Evolutionary conservation across 108 stramenopile genomes (phyloP).

Genomic region (Epipyxis sp.): DNA sequence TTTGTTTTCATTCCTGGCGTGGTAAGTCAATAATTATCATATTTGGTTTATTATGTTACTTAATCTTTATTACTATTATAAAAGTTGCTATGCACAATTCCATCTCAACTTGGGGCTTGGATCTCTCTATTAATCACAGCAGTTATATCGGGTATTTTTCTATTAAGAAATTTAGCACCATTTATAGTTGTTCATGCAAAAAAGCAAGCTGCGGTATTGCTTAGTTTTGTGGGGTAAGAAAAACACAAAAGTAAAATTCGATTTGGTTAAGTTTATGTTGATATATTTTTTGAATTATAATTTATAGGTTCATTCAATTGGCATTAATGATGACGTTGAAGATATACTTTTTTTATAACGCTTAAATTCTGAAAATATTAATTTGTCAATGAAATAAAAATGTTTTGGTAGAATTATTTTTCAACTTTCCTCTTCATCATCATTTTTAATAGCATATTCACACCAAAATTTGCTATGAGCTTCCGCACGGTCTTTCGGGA

Average conservation of each 20-base stretch:
- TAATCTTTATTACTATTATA: not conserved
- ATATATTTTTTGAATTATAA: too few species aligned
- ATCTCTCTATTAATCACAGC: conserved; percentile 5
- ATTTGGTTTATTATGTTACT: not conserved
- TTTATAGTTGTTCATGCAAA: not conserved
- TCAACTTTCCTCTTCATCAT: too few species aligned
- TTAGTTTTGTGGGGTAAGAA: conserved; percentile 3
- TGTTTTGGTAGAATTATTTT: too few species aligned
- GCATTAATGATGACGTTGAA: conserved; percentile 5
- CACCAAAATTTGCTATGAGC: too few species aligned
- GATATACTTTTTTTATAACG: not conserved
- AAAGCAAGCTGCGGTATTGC: not conserved
- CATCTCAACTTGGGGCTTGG: conserved; percentile 3
- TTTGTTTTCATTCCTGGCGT: conserved; percentile 31
- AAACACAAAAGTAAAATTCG: not conserved
- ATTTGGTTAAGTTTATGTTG: not conserved
- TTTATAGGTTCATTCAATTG: not conserved
- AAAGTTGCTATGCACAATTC: conserved; percentile 9
- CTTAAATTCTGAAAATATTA: too few species aligned
- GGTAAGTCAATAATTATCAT: conserved; percentile 17
- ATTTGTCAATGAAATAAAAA: too few species aligned
- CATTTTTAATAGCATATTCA: too few species aligned
- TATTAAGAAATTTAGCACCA: conserved; percentile 20
- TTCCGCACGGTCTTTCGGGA: too few species aligned
- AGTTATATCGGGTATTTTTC: not conserved